Evolutionary conservation across 495 filamentous ascomycete genomes (phyloP).

Genomic region (Hypoxylon trugodes): DNA sequence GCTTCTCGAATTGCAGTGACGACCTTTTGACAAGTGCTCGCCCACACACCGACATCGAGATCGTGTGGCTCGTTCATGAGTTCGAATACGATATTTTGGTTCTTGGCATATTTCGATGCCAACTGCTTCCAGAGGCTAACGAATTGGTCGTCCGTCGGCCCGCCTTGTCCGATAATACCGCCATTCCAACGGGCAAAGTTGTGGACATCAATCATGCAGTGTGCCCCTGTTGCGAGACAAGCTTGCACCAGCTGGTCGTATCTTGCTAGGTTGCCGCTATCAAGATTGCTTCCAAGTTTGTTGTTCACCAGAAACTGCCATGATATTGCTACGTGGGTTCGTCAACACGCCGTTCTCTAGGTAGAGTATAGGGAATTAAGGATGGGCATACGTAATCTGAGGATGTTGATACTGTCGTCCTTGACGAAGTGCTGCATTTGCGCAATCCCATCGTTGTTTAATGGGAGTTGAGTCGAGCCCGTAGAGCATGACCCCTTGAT

Average conservation of each 20-base stretch:
- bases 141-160: constrained; percentile 65
- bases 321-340: constrained; percentile 49
- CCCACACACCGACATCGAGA: constrained; percentile 59
- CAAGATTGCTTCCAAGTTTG: constrained; percentile 51
- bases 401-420: constrained; percentile 58
- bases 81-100: constrained; percentile 64
- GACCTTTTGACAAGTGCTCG: constrained; percentile 60
- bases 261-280: constrained; percentile 55
- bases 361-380: too few species aligned
- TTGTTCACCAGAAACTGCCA: constrained; percentile 64
- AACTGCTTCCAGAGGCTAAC: constrained; percentile 64
- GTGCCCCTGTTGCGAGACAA: constrained; percentile 62
- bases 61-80: constrained; percentile 71
- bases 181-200: constrained; percentile 67
- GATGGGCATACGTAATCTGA: constrained; percentile 57
- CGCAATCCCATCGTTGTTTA: constrained; percentile 50
- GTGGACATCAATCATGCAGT: constrained; percentile 66
- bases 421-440: constrained; percentile 64
- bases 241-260: constrained; percentile 67
- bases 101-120: constrained; percentile 60
- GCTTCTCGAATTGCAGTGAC: constrained; percentile 67
- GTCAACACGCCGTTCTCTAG: background rate
- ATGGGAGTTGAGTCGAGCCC: constrained; percentile 45
- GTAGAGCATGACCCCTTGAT: constrained; percentile 47
- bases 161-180: constrained; percentile 65